Conservation (phyloP, 257 asterid species). For the Jacaranda mimosifolia region DNA sequence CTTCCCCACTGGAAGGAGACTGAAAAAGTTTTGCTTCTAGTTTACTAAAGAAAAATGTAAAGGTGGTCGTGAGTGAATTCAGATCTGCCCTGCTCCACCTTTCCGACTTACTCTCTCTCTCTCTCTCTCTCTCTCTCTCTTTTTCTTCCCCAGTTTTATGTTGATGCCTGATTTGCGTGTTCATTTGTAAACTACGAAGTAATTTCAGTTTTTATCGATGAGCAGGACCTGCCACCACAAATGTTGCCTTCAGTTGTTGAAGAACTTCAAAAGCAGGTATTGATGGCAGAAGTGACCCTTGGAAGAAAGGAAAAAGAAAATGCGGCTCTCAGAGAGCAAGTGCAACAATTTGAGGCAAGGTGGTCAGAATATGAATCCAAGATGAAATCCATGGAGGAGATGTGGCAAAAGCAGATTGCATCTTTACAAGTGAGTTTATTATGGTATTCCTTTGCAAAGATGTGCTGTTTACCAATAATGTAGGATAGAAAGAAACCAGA, state of each 20-base stretch:
- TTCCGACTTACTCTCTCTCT: background rate
- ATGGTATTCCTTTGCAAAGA: constrained; percentile 12
- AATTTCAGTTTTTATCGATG: constrained; percentile 13
- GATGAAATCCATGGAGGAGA: constrained; percentile 68
- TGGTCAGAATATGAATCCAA: constrained; percentile 66
- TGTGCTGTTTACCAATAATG: background rate
- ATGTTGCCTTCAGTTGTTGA: constrained; percentile 50
- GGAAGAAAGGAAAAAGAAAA: constrained; percentile 65
- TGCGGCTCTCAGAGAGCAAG: constrained; percentile 60
- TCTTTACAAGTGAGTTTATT: constrained; percentile 63
- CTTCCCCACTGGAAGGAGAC: background rate
- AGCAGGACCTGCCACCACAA: constrained; percentile 54
- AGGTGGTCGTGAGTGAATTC: background rate
- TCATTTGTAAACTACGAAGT: background rate
- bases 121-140: background rate
- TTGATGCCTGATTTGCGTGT: constrained; percentile 13
- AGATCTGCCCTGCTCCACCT: too few relatives aligned
- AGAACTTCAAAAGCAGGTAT: constrained; percentile 60
- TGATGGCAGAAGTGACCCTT: constrained; percentile 55
- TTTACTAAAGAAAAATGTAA: constrained; percentile 1
- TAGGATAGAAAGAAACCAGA: background rate
- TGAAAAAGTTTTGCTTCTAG: background rate
- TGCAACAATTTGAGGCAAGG: constrained; percentile 53
- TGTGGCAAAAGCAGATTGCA: constrained; percentile 72
- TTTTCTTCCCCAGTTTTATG: too few relatives aligned